These are phyloP conservation scores for Sporothrix euskadiensis DNA, from an alignment of 2,329 filamentous ascomycete genomes.

Conservation along the genomic window DNA sequence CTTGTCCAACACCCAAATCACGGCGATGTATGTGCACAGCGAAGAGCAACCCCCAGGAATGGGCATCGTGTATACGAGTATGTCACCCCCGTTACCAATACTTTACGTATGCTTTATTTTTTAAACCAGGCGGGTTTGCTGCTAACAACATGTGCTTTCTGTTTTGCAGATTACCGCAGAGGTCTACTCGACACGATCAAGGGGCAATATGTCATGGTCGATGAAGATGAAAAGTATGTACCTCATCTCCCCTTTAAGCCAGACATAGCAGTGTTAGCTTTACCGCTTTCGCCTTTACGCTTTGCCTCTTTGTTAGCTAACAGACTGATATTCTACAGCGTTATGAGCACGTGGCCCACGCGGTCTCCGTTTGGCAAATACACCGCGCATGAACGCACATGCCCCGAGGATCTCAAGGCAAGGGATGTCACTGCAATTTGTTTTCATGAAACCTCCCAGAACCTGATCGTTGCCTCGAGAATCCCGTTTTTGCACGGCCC, in stretches of 20 bases:
- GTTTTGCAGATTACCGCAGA: constrained; percentile 31
- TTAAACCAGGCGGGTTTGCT: too few relatives aligned
- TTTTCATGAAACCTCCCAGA: constrained; percentile 47
- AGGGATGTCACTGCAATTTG: constrained; percentile 50
- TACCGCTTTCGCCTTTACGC: background rate
- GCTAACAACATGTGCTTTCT: constrained; percentile 33
- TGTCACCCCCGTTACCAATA: background rate
- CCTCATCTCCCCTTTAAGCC: background rate
- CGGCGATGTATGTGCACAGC: constrained; percentile 34
- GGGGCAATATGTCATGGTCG: constrained; percentile 47
- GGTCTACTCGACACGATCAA: constrained; percentile 35
- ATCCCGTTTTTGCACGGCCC: background rate
- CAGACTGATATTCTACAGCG: background rate
- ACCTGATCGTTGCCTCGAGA: constrained; percentile 45
- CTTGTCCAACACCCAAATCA: background rate
- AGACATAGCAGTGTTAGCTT: too few relatives aligned
- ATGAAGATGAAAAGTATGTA: constrained; percentile 46
- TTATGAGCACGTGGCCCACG: background rate
- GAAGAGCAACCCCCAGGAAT: constrained; percentile 45
- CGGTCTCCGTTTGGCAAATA: background rate
- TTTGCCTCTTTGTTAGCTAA: background rate
- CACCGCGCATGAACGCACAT: background rate
- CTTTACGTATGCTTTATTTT: background rate
- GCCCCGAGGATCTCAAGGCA: constrained; percentile 6
- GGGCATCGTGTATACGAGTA: constrained; percentile 49